A percentile compares a stretch with the other conserved stretches of the same genome.
Conservation (phyloP, 345 rosid species). For the Balakata baccata region DNA sequence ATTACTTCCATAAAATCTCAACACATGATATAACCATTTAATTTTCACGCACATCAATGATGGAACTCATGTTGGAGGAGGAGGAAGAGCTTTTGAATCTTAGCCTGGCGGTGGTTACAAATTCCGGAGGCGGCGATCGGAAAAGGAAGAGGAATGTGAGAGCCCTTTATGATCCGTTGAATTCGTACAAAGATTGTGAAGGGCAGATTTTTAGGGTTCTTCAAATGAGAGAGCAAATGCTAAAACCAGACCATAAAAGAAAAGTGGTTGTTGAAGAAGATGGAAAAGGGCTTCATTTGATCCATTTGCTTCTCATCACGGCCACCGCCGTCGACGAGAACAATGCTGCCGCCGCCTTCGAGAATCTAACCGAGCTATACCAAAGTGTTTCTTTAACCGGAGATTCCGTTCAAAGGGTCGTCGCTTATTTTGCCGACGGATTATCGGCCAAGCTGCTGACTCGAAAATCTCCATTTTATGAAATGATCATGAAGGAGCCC, state of each 20-base stretch:
- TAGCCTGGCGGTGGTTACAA: slow-evolving; percentile 45
- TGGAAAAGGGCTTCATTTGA: slow-evolving; percentile 54
- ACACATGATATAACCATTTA: neutral
- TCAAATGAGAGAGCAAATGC: slow-evolving; percentile 55
- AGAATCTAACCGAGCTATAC: slow-evolving; percentile 44
- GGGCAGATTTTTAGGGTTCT: slow-evolving; percentile 48
- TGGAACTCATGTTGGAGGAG: slow-evolving; percentile 32
- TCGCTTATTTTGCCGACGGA: slow-evolving; percentile 59
- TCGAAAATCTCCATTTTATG: slow-evolving; percentile 48
- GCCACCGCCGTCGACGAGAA: slow-evolving; percentile 50
- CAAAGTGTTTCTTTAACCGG: slow-evolving; percentile 45
- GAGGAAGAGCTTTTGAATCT: slow-evolving; percentile 45
- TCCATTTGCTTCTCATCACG: slow-evolving; percentile 52
- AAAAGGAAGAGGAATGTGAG: slow-evolving; percentile 39
- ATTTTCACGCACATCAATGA: slow-evolving; percentile 3
- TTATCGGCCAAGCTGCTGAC: slow-evolving; percentile 52
- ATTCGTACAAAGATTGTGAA: slow-evolving; percentile 34
- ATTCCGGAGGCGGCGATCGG: slow-evolving; percentile 7
- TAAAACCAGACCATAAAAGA: slow-evolving; percentile 33
- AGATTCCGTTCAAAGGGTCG: slow-evolving; percentile 59
- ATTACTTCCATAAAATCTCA: slow-evolving; percentile 31
- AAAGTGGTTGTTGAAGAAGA: slow-evolving; percentile 33
- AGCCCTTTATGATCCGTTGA: slow-evolving; percentile 9
- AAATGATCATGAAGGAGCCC: slow-evolving; percentile 54
- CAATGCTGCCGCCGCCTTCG: slow-evolving; percentile 32